These are phyloP conservation scores for Atkinsonella hypoxylon DNA, from an alignment of 2,329 filamentous ascomycete species.

Conservation along the genomic window DNA sequence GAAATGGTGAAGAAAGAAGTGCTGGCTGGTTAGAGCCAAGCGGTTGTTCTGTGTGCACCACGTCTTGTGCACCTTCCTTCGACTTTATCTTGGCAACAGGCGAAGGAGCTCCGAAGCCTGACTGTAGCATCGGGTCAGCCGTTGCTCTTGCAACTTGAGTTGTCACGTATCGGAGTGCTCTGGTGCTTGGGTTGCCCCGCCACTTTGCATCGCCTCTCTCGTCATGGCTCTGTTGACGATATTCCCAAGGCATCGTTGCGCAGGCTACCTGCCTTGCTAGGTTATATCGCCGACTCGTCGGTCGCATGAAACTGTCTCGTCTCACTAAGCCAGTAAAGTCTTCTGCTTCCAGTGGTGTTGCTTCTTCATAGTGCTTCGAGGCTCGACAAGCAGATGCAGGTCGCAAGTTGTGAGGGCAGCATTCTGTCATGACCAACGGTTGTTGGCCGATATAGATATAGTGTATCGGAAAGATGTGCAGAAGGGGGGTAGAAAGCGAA, in stretches of 20 bases:
- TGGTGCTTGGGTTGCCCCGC: not conserved
- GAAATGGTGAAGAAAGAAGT: not conserved
- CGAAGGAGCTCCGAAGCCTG: not conserved
- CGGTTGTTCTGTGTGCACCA: not conserved
- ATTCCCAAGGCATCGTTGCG: not conserved
- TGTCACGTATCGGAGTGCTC: not conserved
- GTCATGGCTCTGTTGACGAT: not conserved
- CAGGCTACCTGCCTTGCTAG: not conserved
- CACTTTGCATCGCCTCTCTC: not conserved
- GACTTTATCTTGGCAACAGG: not conserved
- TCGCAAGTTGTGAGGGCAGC: not conserved
- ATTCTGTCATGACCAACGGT: not conserved
- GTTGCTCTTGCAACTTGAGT: not conserved
- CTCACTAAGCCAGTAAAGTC: too few relatives aligned
- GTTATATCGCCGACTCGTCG: not conserved
- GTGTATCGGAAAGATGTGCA: not conserved
- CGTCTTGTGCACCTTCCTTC: slow-evolving; percentile 1
- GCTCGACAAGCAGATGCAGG: slow-evolving; percentile 1
- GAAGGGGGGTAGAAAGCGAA: not conserved
- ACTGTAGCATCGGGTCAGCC: not conserved
- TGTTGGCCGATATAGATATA: not conserved
- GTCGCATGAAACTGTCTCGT: too few relatives aligned
- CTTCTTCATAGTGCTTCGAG: not conserved
- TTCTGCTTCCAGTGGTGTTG: not conserved
- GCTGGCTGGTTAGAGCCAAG: not conserved